These are phyloP conservation scores for Mucor mucedo DNA, from an alignment of 371 early-diverging fungal species.

Conservation along the genomic window DNA sequence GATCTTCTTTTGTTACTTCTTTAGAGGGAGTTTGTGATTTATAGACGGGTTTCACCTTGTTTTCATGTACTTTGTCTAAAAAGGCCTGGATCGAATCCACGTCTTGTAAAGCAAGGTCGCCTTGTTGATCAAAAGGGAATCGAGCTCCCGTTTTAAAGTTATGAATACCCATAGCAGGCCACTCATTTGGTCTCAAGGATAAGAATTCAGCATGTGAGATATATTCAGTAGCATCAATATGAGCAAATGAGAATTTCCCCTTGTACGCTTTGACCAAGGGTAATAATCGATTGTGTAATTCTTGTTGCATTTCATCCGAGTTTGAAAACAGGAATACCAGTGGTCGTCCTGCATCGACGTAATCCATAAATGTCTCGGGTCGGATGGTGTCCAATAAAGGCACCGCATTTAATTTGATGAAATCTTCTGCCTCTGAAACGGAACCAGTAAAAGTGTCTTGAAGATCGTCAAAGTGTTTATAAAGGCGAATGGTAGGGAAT, in stretches of 20 bases:
- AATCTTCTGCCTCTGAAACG: slow-evolving; percentile 44
- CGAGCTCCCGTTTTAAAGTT: slow-evolving; percentile 62
- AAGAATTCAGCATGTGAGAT: slow-evolving; percentile 79
- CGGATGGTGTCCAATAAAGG: slow-evolving; percentile 84
- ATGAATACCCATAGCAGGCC: slow-evolving; percentile 91
- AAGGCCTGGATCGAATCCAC: slow-evolving; percentile 55
- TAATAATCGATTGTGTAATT: slow-evolving; percentile 54
- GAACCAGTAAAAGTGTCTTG: slow-evolving; percentile 70
- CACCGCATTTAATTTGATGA: slow-evolving; percentile 68
- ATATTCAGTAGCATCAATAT: slow-evolving; percentile 80
- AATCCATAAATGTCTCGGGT: slow-evolving; percentile 75
- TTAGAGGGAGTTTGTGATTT: slow-evolving; percentile 76
- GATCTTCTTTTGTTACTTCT: slow-evolving; percentile 53
- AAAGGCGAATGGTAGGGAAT: slow-evolving; percentile 59
- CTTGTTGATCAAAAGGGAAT: slow-evolving; percentile 71
- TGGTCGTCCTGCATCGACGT: slow-evolving; percentile 80
- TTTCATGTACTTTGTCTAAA: slow-evolving; percentile 61
- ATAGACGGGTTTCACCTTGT: slow-evolving; percentile 67
- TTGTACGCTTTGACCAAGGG: slow-evolving; percentile 64
- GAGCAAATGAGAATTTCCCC: slow-evolving; percentile 78
- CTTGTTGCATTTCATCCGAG: slow-evolving; percentile 56
- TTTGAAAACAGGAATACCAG: slow-evolving; percentile 83
- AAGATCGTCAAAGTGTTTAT: slow-evolving; percentile 58
- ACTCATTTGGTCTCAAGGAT: slow-evolving; percentile 66
- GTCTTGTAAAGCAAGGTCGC: slow-evolving; percentile 46